phyloP scores from a whole-genome alignment of 352 stramenopile genomes.

The Phytophthora chlamydospora region DNA sequence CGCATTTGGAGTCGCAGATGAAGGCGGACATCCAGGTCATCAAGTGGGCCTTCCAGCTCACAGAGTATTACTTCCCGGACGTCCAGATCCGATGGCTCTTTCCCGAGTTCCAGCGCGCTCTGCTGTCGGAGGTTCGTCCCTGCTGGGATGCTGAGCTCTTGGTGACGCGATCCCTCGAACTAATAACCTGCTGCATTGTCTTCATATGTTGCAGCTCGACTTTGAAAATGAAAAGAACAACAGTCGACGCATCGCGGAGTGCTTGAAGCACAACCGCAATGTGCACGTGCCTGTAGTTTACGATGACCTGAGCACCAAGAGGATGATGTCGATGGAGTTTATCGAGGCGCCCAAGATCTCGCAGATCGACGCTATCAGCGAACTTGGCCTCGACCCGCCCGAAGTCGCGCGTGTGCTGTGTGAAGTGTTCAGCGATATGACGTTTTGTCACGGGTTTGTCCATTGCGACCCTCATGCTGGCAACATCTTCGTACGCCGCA shows the following conservation, averaged over 20 bases:
- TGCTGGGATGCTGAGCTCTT: not conserved
- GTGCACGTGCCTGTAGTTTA: conserved; percentile 89
- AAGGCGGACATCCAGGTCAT: conserved; percentile 77
- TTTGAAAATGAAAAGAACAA: conserved; percentile 89
- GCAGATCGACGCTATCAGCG: conserved; percentile 83
- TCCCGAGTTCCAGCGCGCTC: conserved; percentile 92
- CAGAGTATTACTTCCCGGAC: conserved; percentile 89
- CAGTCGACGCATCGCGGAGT: conserved; percentile 63
- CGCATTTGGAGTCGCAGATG: conserved; percentile 84
- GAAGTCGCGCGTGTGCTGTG: conserved; percentile 90
- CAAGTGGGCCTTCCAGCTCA: conserved; percentile 55
- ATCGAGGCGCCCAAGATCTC: conserved; percentile 95
- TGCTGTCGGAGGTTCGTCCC: conserved; percentile 65
- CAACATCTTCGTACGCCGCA: conserved; percentile 91
- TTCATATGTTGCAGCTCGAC: conserved; percentile 57
- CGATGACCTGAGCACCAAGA: conserved; percentile 85
- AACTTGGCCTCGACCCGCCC: conserved; percentile 77
- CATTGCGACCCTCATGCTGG: conserved; percentile 97
- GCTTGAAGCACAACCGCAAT: conserved; percentile 55
- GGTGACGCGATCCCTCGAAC: not conserved
- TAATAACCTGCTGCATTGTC: not conserved
- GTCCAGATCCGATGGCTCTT: conserved; percentile 95
- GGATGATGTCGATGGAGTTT: conserved; percentile 98
- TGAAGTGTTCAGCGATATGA: conserved; percentile 94
- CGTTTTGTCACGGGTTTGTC: conserved; percentile 95